Evolutionary conservation across 2,329 filamentous ascomycete species (phyloP).

Genomic region (Fusarium neocosmosporiellum): DNA sequence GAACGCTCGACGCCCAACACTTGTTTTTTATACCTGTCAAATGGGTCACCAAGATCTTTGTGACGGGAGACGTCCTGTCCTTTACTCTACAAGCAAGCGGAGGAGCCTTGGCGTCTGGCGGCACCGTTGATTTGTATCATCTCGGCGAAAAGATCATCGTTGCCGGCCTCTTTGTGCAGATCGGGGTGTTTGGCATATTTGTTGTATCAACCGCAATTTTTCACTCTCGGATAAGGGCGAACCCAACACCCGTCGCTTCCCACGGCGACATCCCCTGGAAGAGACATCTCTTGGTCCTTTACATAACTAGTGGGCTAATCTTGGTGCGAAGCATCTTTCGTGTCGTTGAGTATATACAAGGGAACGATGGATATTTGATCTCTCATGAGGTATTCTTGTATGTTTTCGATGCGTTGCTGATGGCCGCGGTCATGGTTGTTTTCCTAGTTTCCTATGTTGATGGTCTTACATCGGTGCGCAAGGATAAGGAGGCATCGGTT

Average conservation of each 20-base stretch:
- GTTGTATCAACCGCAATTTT: slow-evolving; percentile 57
- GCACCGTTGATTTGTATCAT: slow-evolving; percentile 35
- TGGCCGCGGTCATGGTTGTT: slow-evolving; percentile 56
- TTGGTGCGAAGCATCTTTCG: slow-evolving; percentile 55
- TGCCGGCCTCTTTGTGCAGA: slow-evolving; percentile 63
- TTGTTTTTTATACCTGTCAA: neutral
- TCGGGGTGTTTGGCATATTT: slow-evolving; percentile 66
- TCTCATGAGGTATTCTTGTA: slow-evolving; percentile 48
- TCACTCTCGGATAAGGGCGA: slow-evolving; percentile 44
- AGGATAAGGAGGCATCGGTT: neutral
- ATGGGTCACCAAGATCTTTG: slow-evolving; percentile 35
- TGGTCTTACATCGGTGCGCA: neutral
- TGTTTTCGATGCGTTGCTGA: slow-evolving; percentile 49
- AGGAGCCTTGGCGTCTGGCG: slow-evolving; percentile 37
- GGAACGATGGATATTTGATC: slow-evolving; percentile 46
- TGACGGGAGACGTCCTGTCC: slow-evolving; percentile 20
- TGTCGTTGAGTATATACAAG: slow-evolving; percentile 53
- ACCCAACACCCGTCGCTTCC: neutral
- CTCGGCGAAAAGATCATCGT: slow-evolving; percentile 60
- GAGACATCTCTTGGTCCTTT: slow-evolving; percentile 42
- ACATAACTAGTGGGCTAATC: slow-evolving; percentile 46
- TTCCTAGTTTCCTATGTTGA: slow-evolving; percentile 30
- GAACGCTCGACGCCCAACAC: neutral
- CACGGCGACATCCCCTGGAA: slow-evolving; percentile 40
- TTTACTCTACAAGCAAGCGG: slow-evolving; percentile 24